Base-by-base conservation (phyloP, 139 green algal species). In the Volvox africanus region DNA sequence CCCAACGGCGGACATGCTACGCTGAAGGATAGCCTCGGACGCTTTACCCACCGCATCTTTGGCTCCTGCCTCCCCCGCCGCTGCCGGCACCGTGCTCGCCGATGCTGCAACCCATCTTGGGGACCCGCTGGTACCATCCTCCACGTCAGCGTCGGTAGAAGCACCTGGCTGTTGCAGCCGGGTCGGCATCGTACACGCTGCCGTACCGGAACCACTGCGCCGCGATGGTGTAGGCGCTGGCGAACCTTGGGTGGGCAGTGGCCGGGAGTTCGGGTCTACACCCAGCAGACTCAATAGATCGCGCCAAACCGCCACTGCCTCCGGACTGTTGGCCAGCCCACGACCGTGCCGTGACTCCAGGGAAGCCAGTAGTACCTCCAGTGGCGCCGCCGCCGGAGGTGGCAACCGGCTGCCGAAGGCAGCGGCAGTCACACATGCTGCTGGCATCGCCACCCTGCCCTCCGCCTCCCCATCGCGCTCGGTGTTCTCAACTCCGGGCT, bases 251-350 rank as follows among this genome's bases (percentile, higher is more conserved):
- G 32, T 36, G 35, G 85, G 86, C n/a, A 90, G 32, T 1, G 86
- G 86, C 21, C 86, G n/a, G 2, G 73, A 62, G 1, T 33, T 62
- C 0, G 86, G 71, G 20, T 90, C 86, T 19, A 90, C 50, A 2
- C 86, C 86, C 19, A 90, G 73, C 71, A 90, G 86, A 13, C 1
- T 14, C 50, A 90, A 33, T 69, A 90, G 44, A 44, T 90, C 86
- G 12, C 73, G 71, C 86, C 86, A 90, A 32, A 90, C 69, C 71
- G 86, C 86, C 71, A 90, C 86, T n/a, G 86, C 86, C 50, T 90
- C 86, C 0, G 69, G 50, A 30, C 86, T 90, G 86, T 50, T 37
- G 0, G 86, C 44, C n/a, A 90, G 86, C 11, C 86, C 50, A 0
- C 44, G 44, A 1, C 86, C 86, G 86, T 90, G 86, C 0, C 73